Evolutionary conservation across 2,329 filamentous ascomycete species (phyloP).

Genomic region (Myriosclerotinia scirpicola): DNA sequence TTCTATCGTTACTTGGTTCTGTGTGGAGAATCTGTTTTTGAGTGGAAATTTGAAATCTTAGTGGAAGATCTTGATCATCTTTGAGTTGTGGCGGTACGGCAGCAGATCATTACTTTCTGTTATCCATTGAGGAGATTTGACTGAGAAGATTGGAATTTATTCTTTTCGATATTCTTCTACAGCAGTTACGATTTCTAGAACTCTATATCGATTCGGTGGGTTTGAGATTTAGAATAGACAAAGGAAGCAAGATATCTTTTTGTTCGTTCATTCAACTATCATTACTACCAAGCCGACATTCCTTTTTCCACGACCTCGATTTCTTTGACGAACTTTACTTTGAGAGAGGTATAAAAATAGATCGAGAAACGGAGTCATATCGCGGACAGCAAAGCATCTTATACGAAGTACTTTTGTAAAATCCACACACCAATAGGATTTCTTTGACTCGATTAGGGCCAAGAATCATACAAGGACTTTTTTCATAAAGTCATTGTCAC

Average conservation of each 20-base stretch:
- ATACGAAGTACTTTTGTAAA: conserved; percentile 3
- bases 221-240: neutral
- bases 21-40: neutral
- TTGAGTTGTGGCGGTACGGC: neutral
- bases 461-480: neutral
- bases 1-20: neutral
- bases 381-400: neutral
- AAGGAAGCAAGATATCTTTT: conserved; percentile 1
- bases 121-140: neutral
- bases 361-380: neutral
- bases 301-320: neutral
- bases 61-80: neutral
- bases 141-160: neutral
- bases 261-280: neutral
- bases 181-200: neutral
- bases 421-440: neutral
- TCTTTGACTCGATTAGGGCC: neutral
- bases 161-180: neutral
- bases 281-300: neutral
- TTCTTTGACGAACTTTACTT: conserved; percentile 4
- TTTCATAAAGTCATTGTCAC: conserved; percentile 7
- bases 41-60: neutral
- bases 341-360: neutral
- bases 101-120: neutral
- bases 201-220: neutral